phyloP scores from a whole-genome alignment of 345 rosid genomes.

The Geranium rotundifolium region DNA sequence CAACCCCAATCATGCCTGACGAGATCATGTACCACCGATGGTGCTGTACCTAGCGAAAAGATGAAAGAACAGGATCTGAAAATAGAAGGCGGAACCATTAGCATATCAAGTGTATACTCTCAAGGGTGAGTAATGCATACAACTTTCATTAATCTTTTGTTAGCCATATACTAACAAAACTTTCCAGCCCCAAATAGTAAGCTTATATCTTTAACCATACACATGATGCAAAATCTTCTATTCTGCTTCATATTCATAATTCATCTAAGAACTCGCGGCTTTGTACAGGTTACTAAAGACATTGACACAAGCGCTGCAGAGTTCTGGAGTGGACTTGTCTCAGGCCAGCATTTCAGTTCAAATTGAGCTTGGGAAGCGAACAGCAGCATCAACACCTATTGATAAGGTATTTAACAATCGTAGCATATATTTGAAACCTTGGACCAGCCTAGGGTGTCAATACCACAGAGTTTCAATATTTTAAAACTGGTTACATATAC shows the following conservation, averaged over 20 bases:
- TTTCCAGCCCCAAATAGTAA: background rate
- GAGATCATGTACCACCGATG: slow-evolving; percentile 19
- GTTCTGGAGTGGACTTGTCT: slow-evolving; percentile 82
- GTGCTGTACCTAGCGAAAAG: slow-evolving; percentile 30
- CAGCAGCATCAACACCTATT: slow-evolving; percentile 17
- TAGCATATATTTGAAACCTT: background rate
- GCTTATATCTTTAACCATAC: background rate
- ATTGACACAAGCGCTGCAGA: slow-evolving; percentile 66
- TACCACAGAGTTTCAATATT: too few relatives aligned
- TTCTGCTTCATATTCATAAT: background rate
- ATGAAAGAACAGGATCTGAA: slow-evolving; percentile 39
- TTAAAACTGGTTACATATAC: too few relatives aligned
- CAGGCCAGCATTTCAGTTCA: slow-evolving; percentile 81
- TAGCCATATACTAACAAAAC: too few relatives aligned
- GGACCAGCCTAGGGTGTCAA: background rate
- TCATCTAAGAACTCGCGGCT: background rate
- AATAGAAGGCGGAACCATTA: slow-evolving; percentile 65
- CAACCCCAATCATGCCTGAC: slow-evolving; percentile 19
- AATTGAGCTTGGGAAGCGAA: slow-evolving; percentile 70
- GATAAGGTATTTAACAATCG: slow-evolving; percentile 17
- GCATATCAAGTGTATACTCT: slow-evolving; percentile 76
- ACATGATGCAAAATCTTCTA: too few relatives aligned
- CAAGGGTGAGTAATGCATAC: slow-evolving; percentile 47
- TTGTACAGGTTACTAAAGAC: slow-evolving; percentile 59
- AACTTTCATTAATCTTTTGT: background rate